Base-by-base conservation (phyloP, 352 stramenopile species). In the Phytophthora rubi region DNA sequence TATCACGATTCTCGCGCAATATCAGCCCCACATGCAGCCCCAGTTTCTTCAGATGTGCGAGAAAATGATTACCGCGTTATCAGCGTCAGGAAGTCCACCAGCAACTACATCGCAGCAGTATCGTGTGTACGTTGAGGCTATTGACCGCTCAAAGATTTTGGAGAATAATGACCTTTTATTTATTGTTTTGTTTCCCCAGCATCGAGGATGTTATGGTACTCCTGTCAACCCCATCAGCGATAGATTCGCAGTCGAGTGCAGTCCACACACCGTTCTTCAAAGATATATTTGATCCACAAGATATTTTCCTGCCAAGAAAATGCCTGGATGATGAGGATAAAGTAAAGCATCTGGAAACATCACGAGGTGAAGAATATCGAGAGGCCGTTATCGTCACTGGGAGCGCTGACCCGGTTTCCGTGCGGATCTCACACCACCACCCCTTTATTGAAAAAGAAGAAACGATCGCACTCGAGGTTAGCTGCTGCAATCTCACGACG, bases 401-500 rank as follows among this genome's bases (percentile, higher is more conserved):
- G 15, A 82, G 73, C 51, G 76, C 71, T 26, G 86, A 95, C 26
- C 88, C 85, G 8, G 71, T 95, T 3, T 77, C 80, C 1, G 61
- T 95, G 26, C 73, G 75, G 23, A 70, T 93, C 16, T 81, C 72
- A 8, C 89, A 90, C 56, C 75, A 82, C 2, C 86, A 95, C 33
- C 71, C 78, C 0, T 47, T 78, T 7, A 45, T 61, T 10, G 65
- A 61, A 21, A 77, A 82, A 12, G 82, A 91, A 60, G 78, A 92
- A 7, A 65, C 84, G 2, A 54, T 94, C 10, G 63, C 72, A 23
- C 59, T 94, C 0, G 73, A 72, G 5, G 59, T 95, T 12, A 81
- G 70, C 7, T 89, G 76, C 59, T 90, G 79, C 70, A 95, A 95
- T 55, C 76, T 88, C 30, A 92, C 74, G 56, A 92, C 77, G 42